These are phyloP conservation scores for Rhododendron ferrugineum DNA, from an alignment of 148 eudicot species.

Conservation along the genomic window DNA sequence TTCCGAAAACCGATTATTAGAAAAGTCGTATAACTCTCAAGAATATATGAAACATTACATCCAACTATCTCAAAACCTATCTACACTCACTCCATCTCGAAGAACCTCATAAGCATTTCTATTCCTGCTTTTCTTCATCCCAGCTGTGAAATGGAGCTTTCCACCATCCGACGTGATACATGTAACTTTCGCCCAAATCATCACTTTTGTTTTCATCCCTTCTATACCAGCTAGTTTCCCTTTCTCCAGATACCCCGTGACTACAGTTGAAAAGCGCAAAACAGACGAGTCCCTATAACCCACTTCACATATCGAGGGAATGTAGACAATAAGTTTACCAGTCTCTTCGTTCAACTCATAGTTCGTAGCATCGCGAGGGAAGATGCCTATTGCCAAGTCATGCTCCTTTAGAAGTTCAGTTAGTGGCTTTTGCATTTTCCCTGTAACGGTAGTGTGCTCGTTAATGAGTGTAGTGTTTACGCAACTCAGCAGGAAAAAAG, in stretches of 20 bases:
- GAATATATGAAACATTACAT: background rate
- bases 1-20: background rate
- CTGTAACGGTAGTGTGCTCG: conserved; percentile 27
- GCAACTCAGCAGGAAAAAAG: too few species aligned
- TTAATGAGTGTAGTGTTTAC: background rate
- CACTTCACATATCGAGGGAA: conserved; percentile 80
- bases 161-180: conserved; percentile 56
- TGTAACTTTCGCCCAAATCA: conserved; percentile 79
- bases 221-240: conserved; percentile 82
- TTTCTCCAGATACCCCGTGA: conserved; percentile 78
- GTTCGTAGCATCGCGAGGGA: conserved; percentile 86
- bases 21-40: background rate
- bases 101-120: conserved; percentile 78
- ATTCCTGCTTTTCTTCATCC: conserved; percentile 69
- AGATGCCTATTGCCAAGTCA: conserved; percentile 72
- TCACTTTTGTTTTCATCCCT: conserved; percentile 82
- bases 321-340: conserved; percentile 50
- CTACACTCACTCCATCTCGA: conserved; percentile 61
- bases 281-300: conserved; percentile 84
- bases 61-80: conserved; percentile 49
- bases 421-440: conserved; percentile 84
- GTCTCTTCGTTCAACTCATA: conserved; percentile 87
- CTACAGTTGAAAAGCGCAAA: conserved; percentile 61
- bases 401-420: conserved; percentile 80
- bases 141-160: conserved; percentile 75